Base-by-base conservation (phyloP, 805 yeast species). In the Ogataea minuta region DNA sequence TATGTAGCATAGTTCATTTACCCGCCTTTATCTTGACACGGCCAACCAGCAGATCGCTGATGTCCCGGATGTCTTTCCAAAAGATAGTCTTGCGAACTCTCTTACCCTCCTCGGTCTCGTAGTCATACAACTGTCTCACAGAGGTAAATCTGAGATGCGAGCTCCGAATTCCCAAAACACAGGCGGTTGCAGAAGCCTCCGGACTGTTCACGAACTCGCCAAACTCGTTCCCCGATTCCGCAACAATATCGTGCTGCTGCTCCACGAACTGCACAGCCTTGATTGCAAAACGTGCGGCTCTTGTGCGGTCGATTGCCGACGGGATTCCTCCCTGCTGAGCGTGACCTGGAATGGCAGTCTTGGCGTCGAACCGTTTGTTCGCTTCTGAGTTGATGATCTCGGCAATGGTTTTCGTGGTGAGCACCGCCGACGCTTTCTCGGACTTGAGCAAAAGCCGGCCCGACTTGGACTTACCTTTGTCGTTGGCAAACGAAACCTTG, bases 51-150 rank as follows among this genome's bases (percentile, higher is more conserved):
- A 80, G 81, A 67, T 89, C 95, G 41, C 91, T 85, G 58, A 86
- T 76, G 34, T 81, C 83, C 57, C 95, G 75, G 36, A 81, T 68
- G 21, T 71, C 71, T 34, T 72, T 70, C 99, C 99, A 93, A 64
- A 84, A 88, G 34, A 89, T 81, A 42, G 71, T 67, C 70, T 86
- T 89, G 54, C 98, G 95, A 77, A 93, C 81, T 71, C 99, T 83
- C 63, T 70, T 77, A 15, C 66, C 70, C 25, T 85, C 61, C 52
- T 86, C 88, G 12, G 98, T 88, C 65, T 93, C 98, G 58, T 70
- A 82, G 59, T 90, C 95, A 66, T 85, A 90, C 49, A 91, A 71
- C 44, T 74, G 76, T 59, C 85, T 74, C 41, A 93, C 75, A 8
- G 93, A 71, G 9, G 86, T 73, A 68, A 85, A 89, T 43, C 64